These are phyloP conservation scores for Saxophila tyrrhenica DNA, from an alignment of 495 filamentous ascomycete species.

Conservation along the genomic window DNA sequence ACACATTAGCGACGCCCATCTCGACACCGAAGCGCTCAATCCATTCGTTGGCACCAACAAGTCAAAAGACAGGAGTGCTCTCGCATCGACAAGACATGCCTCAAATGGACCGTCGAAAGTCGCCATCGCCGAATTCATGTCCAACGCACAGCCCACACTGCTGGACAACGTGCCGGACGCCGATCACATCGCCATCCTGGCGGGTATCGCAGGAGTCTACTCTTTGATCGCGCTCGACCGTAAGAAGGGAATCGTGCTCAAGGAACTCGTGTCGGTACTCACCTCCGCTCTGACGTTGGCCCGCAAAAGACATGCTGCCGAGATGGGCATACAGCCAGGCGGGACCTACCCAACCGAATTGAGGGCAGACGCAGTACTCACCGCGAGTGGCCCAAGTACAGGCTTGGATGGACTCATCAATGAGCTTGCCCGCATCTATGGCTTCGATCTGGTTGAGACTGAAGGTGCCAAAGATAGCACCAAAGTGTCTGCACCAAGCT, in stretches of 20 bases:
- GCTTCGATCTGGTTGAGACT: conserved; percentile 10
- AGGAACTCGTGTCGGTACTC: conserved; percentile 70
- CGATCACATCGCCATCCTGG: conserved; percentile 65
- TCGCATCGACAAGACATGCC: not conserved
- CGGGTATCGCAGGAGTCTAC: conserved; percentile 75
- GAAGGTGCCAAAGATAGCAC: not conserved
- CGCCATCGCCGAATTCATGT: conserved; percentile 51
- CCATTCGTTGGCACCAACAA: not conserved
- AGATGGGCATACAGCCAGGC: conserved; percentile 88
- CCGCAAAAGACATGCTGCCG: conserved; percentile 80
- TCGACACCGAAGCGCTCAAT: conserved; percentile 56
- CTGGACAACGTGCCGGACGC: conserved; percentile 33
- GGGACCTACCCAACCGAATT: too few relatives aligned
- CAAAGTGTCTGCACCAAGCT: not conserved
- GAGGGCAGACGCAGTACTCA: not conserved
- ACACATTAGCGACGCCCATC: conserved; percentile 53
- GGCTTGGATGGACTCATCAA: conserved; percentile 21
- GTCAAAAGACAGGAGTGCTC: not conserved
- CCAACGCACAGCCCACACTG: conserved; percentile 55
- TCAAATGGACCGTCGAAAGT: not conserved
- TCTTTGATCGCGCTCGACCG: conserved; percentile 63
- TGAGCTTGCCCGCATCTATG: conserved; percentile 23
- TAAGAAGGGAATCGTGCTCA: conserved; percentile 77
- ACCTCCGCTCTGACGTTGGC: conserved; percentile 84
- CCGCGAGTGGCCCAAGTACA: not conserved